Conservation (phyloP, 2,329 filamentous ascomycete species). For the Furcasterigmium furcatum region DNA sequence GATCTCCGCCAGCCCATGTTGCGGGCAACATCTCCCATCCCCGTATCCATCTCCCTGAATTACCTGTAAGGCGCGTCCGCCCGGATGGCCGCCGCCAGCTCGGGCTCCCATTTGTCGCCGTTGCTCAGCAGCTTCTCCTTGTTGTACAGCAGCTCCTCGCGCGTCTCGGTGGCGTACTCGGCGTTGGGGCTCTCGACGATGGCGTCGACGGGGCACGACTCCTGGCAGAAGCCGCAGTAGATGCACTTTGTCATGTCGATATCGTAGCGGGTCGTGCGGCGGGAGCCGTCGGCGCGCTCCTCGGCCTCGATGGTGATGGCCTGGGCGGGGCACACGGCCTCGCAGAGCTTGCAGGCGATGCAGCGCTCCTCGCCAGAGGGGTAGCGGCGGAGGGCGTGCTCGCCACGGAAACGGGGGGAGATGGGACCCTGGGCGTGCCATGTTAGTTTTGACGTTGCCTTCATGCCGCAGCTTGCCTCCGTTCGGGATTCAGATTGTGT, state of each 20-base stretch:
- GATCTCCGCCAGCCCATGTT: no score
- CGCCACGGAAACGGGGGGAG: conserved; percentile 94
- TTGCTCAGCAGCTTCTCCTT: conserved; percentile 91
- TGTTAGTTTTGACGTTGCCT: conserved; percentile 14
- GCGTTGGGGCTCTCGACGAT: conserved; percentile 66
- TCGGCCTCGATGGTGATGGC: conserved; percentile 99
- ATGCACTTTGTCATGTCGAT: conserved; percentile 99
- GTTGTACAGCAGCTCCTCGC: conserved; percentile 96
- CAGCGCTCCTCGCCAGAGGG: conserved; percentile 97
- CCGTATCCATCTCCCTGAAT: conserved; percentile 10
- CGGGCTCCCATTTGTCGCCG: conserved; percentile 96
- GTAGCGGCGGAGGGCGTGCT: conserved; percentile 94
- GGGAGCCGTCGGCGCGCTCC: conserved; percentile 92
- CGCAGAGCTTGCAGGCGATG: conserved; percentile 99
- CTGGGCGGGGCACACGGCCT: conserved; percentile 92
- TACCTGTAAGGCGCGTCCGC: conserved; percentile 92
- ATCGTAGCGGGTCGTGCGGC: conserved; percentile 95
- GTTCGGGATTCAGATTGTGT: no score
- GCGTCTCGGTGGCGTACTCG: conserved; percentile 62
- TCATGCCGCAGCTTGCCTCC: neutral
- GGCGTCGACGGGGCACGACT: conserved; percentile 96
- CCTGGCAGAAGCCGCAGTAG: conserved; percentile 99
- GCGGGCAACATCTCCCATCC: neutral
- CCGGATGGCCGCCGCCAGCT: conserved; percentile 86
- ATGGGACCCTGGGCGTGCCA: conserved; percentile 68